phyloP scores from a whole-genome alignment of 2,329 filamentous ascomycete genomes.

The Graphiopsis chlorocephala region DNA sequence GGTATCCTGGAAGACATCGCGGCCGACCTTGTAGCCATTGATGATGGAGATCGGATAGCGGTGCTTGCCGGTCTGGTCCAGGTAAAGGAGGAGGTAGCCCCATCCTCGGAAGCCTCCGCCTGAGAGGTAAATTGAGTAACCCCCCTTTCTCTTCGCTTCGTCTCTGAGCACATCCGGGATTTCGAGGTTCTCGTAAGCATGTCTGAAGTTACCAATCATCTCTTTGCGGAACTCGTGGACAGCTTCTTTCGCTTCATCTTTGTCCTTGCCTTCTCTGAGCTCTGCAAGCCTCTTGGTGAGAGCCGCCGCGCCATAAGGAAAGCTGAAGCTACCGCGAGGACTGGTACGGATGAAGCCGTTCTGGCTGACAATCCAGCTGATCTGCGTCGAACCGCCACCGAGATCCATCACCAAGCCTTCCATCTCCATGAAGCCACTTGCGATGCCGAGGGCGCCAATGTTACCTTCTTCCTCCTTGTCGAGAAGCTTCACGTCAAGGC shows the following conservation, averaged over 20 bases:
- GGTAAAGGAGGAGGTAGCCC: slow-evolving; percentile 69
- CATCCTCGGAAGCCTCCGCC: slow-evolving; percentile 89
- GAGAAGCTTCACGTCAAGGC: slow-evolving; percentile 68
- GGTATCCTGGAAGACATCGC: slow-evolving; percentile 59
- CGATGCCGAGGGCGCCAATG: slow-evolving; percentile 69
- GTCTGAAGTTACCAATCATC: slow-evolving; percentile 37
- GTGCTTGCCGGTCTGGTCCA: slow-evolving; percentile 68
- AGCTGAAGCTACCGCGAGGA: slow-evolving; percentile 57
- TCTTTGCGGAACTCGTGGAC: slow-evolving; percentile 30
- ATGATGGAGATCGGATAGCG: slow-evolving; percentile 83
- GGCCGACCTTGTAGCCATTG: slow-evolving; percentile 70
- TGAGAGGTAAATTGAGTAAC: slow-evolving; percentile 75
- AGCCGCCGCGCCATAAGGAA: slow-evolving; percentile 69
- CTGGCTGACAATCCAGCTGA: slow-evolving; percentile 62
- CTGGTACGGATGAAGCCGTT: slow-evolving; percentile 53
- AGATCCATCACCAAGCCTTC: slow-evolving; percentile 82
- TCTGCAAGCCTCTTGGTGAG: slow-evolving; percentile 29
- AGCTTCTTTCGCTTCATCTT: slow-evolving; percentile 36
- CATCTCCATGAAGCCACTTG: slow-evolving; percentile 67
- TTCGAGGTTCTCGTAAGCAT: slow-evolving; percentile 41
- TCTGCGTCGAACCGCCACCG: slow-evolving; percentile 70
- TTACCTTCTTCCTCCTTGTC: slow-evolving; percentile 68
- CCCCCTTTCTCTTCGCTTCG: slow-evolving; percentile 43
- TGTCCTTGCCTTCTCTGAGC: slow-evolving; percentile 17
- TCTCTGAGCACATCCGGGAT: slow-evolving; percentile 55